Evolutionary conservation across 73 alveolate genomes (phyloP).

Genomic region (Diophrys appendiculata): DNA sequence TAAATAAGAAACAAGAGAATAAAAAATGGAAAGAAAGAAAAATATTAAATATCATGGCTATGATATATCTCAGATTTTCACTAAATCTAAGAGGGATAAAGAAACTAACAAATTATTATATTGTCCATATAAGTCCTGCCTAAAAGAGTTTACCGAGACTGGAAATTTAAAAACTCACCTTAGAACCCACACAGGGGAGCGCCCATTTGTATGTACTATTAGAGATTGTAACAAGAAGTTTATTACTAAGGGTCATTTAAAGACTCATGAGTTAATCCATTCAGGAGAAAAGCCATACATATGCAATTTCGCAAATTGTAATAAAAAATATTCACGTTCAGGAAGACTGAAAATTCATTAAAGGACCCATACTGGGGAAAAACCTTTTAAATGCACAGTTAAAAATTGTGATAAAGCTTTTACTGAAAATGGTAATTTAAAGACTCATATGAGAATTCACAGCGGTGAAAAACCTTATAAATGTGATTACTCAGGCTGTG

Average conservation of each 20-base stretch:
- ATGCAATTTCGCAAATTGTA: slow-evolving; percentile 63
- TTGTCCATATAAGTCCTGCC: slow-evolving; percentile 59
- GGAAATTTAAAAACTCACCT: slow-evolving; percentile 87
- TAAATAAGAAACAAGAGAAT: neutral
- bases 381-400: slow-evolving; percentile 56
- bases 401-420: slow-evolving; percentile 71
- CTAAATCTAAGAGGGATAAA: slow-evolving; percentile 49
- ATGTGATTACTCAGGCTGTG: slow-evolving; percentile 77
- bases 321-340: slow-evolving; percentile 68
- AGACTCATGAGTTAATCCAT: slow-evolving; percentile 77
- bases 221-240: slow-evolving; percentile 51
- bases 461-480: slow-evolving; percentile 81
- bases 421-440: slow-evolving; percentile 75
- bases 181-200: slow-evolving; percentile 88
- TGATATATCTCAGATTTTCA: slow-evolving; percentile 3
- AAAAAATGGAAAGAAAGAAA: neutral
- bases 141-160: slow-evolving; percentile 67
- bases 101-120: slow-evolving; percentile 25
- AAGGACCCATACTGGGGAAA: slow-evolving; percentile 76
- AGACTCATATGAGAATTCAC: slow-evolving; percentile 86
- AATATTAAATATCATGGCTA: slow-evolving; percentile 5
- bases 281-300: slow-evolving; percentile 76
- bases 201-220: slow-evolving; percentile 63
- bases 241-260: slow-evolving; percentile 64
- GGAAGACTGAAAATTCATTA: slow-evolving; percentile 74